Conservation (phyloP, 768 basidiomycete species). For the Chiua virens region DNA sequence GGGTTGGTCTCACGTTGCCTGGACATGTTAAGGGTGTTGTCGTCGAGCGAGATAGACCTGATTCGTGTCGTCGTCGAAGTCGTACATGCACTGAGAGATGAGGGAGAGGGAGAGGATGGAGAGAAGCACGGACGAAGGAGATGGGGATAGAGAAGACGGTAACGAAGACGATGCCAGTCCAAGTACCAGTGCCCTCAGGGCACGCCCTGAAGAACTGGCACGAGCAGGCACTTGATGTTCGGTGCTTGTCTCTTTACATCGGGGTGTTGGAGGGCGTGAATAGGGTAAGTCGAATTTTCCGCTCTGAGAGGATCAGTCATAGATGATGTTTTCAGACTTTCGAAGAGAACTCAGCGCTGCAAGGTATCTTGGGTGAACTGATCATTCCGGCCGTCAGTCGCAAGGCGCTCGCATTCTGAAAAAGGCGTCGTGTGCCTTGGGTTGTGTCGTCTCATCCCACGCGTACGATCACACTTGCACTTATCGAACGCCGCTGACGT, state of each 20-base stretch:
- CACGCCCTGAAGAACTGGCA: conserved; percentile 52
- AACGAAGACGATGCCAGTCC: conserved; percentile 4
- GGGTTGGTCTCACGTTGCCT: conserved; percentile 70
- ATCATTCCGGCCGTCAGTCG: conserved; percentile 89
- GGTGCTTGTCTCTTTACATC: conserved; percentile 74
- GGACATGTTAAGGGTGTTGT: conserved; percentile 76
- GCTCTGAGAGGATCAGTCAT: background rate
- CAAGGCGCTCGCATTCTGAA: conserved; percentile 70
- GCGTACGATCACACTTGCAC: conserved; percentile 9
- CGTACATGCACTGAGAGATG: conserved; percentile 70
- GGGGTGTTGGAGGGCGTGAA: conserved; percentile 87
- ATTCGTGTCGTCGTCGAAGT: conserved; percentile 89
- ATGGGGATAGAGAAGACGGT: conserved; percentile 7
- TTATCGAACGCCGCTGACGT: background rate
- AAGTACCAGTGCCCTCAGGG: background rate
- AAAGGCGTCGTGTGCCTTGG: conserved; percentile 70
- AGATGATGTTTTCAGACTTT: conserved; percentile 38
- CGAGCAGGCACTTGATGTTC: conserved; percentile 63
- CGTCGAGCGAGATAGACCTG: conserved; percentile 78
- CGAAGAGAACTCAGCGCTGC: conserved; percentile 68
- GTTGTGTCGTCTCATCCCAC: conserved; percentile 75
- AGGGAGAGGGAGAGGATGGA: conserved; percentile 39
- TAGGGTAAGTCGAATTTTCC: conserved; percentile 50
- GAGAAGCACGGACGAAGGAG: conserved; percentile 33
- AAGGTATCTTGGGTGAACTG: conserved; percentile 72